These are phyloP conservation scores for Coprinopsis marcescibilis DNA, from an alignment of 768 basidiomycete genomes.

Conservation along the genomic window DNA sequence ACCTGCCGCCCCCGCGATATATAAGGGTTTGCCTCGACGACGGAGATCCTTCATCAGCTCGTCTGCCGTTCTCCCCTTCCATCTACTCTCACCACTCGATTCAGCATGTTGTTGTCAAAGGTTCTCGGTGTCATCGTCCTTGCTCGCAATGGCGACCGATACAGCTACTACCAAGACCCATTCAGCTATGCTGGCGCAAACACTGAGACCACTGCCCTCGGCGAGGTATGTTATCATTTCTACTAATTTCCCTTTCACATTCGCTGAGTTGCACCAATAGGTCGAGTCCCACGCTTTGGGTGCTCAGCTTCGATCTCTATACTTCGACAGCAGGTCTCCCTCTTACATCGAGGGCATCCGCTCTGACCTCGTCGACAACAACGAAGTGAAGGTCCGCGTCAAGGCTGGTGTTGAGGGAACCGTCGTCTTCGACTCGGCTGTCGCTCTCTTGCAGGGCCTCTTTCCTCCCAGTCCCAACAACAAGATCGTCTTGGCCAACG, in stretches of 20 bases:
- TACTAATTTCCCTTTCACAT: not conserved
- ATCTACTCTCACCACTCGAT: slow-evolving; percentile 12
- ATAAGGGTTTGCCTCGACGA: not conserved
- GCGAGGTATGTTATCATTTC: slow-evolving; percentile 43
- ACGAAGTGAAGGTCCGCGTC: slow-evolving; percentile 68
- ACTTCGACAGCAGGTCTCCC: slow-evolving; percentile 60
- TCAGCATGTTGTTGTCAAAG: slow-evolving; percentile 42
- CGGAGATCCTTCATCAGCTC: slow-evolving; percentile 10
- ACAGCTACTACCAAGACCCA: slow-evolving; percentile 66
- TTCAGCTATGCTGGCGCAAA: slow-evolving; percentile 54
- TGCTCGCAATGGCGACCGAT: slow-evolving; percentile 74
- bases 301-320: slow-evolving; percentile 52
- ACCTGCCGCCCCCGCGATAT: not conserved
- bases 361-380: slow-evolving; percentile 65
- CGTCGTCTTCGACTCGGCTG: slow-evolving; percentile 83
- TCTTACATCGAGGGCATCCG: slow-evolving; percentile 65
- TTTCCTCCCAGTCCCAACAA: slow-evolving; percentile 76
- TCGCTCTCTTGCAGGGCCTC: slow-evolving; percentile 79
- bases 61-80: slow-evolving; percentile 16
- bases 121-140: slow-evolving; percentile 76
- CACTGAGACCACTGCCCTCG: slow-evolving; percentile 71
- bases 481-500: slow-evolving; percentile 75
- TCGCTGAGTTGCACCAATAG: slow-evolving; percentile 28
- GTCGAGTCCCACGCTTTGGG: slow-evolving; percentile 67
- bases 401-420: slow-evolving; percentile 82